Evolutionary conservation across 306 rosid genomes (phyloP).

Genomic region (Medicago ruthenica): DNA sequence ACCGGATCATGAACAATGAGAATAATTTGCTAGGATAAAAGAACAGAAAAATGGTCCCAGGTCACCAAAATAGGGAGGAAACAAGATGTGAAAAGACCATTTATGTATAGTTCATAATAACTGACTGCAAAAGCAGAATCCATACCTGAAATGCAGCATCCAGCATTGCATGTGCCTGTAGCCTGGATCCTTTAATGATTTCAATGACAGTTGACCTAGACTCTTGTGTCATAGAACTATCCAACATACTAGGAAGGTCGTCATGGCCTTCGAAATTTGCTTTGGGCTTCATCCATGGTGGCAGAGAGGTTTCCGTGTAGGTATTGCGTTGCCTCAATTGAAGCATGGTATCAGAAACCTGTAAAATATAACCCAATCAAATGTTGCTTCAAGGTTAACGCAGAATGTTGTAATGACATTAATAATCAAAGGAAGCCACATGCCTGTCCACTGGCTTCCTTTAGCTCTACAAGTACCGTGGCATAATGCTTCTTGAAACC

Average conservation of each 20-base stretch:
- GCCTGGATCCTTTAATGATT: conserved; percentile 71
- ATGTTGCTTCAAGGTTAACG: conserved; percentile 36
- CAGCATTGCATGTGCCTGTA: conserved; percentile 76
- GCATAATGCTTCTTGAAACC: conserved; percentile 80
- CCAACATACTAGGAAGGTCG: conserved; percentile 53
- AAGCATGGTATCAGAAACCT: conserved; percentile 78
- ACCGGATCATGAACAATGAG: conserved; percentile 4
- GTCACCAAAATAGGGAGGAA: conserved; percentile 9
- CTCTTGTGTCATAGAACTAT: conserved; percentile 63
- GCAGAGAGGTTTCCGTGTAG: conserved; percentile 57
- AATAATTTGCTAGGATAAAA: conserved; percentile 4
- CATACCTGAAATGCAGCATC: conserved; percentile 88
- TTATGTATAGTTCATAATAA: conserved; percentile 24
- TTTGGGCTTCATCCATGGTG: conserved; percentile 61
- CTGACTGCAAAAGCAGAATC: conserved; percentile 19
- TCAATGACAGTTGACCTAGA: conserved; percentile 66
- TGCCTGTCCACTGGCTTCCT: conserved; percentile 99
- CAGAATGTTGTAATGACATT: conserved; percentile 25
- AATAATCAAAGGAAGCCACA: conserved; percentile 82
- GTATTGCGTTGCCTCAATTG: conserved; percentile 80
- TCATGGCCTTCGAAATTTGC: conserved; percentile 51
- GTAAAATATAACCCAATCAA: conserved; percentile 48
- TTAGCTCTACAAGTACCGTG: conserved; percentile 91
- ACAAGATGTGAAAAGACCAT: conserved; percentile 17
- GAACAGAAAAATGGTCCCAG: neutral